phyloP scores from a whole-genome alignment of 2,329 filamentous ascomycete genomes.

The Alternaria ventricosa region DNA sequence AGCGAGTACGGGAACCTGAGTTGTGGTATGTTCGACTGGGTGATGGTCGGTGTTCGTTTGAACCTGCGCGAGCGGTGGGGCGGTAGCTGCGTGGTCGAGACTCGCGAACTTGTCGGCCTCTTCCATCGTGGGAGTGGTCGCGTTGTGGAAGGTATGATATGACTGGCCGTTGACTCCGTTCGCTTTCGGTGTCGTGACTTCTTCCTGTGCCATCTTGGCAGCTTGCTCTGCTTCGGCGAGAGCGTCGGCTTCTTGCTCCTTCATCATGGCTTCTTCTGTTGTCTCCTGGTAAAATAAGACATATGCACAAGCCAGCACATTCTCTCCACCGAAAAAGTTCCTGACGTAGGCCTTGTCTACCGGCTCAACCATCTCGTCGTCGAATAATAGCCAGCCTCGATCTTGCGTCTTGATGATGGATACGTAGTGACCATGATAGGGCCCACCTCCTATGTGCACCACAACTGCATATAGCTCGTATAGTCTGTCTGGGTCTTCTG shows the following conservation, averaged over 20 bases:
- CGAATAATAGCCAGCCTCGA: constrained; percentile 92
- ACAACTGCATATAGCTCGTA: constrained; percentile 98
- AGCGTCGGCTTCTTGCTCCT: constrained; percentile 84
- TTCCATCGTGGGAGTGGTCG: constrained; percentile 52
- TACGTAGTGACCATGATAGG: constrained; percentile 97
- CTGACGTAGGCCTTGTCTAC: constrained; percentile 95
- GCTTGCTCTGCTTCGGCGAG: constrained; percentile 49
- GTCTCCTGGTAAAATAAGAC: constrained; percentile 98
- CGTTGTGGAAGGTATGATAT: constrained; percentile 40
- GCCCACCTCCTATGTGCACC: constrained; percentile 94
- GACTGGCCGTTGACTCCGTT: constrained; percentile 49
- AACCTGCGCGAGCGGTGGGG: constrained; percentile 55
- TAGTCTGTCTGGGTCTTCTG: constrained; percentile 87
- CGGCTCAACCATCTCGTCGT: constrained; percentile 98
- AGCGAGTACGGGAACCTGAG: constrained; percentile 45
- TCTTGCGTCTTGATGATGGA: constrained; percentile 98
- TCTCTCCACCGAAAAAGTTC: constrained; percentile 93
- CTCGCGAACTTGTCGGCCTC: constrained; percentile 60
- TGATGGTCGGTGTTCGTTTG: constrained; percentile 36
- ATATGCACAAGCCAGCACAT: constrained; percentile 89
- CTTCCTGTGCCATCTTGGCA: constrained; percentile 61
- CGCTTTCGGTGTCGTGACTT: constrained; percentile 60
- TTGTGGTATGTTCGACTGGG: constrained; percentile 42
- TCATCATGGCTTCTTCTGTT: constrained; percentile 69
- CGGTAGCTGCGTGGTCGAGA: constrained; percentile 71